Evolutionary conservation across 2,329 filamentous ascomycete genomes (phyloP), one percentile per base, ranked within the genome.

Genomic region (Huntiella bhutanensis): DNA sequence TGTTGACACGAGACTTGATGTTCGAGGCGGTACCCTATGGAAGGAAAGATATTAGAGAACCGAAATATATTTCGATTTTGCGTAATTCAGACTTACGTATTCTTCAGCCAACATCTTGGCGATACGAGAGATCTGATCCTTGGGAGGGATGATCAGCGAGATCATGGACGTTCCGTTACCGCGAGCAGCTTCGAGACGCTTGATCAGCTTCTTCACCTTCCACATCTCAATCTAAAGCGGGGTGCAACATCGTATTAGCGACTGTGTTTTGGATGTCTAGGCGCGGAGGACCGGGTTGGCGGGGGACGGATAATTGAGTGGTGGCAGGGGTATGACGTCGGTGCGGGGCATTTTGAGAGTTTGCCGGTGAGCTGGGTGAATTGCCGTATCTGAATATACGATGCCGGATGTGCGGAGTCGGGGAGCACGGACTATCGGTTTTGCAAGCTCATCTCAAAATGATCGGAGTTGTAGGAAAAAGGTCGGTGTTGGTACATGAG

Each of bases 81-180:
- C 32, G 22, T 43, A 15, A 41, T 35, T 28, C 8, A 4, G 39
- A 68, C 82, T 55, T 74, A 91, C 84, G 62, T 91, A 94, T 83
- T 94, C 87, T 95, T 98, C 91, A 70, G 92, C 92, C 80, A 98
- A 82, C 91, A 98, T 98, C 75, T 96, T 96, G 51, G 91, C 84
- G 47, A 84, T 82, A 59, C 87, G 81, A 40, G 91, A 96, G 53
- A 98, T 76, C 68, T 98, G 91, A 65, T 95, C 87, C 77, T 98
- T 98, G 56, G 91, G 91, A 51, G 91, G 91, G 60, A 98, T 96
- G 58, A 98, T 95, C 65, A 98, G 76, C 53, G 88, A 96, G 66
- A 98, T 98, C 91, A 98, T 98, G 70, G 81, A 88, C 53, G 91
- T 98, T 69, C 91, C 91, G 76, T 98, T 98, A 63, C 91, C 91